phyloP scores from a whole-genome alignment of 2,329 filamentous ascomycete species.

The Teratosphaeria destructans region DNA sequence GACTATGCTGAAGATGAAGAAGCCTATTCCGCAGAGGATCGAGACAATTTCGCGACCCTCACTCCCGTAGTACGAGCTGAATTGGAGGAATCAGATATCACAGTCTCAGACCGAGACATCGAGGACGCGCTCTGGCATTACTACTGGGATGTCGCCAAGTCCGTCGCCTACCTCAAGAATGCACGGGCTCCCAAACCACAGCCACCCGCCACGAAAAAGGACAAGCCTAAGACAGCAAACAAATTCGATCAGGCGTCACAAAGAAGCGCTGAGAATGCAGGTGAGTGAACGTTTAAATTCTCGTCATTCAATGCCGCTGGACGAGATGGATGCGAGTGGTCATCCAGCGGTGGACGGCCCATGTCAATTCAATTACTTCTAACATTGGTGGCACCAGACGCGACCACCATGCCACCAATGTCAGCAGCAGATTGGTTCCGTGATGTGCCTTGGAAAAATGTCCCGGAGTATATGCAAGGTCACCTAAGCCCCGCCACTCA shows the following conservation, averaged over 20 bases:
- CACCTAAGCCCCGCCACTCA: slow-evolving; percentile 50
- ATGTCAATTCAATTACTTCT: not conserved
- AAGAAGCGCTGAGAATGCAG: slow-evolving; percentile 31
- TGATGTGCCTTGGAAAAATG: slow-evolving; percentile 75
- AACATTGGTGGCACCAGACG: slow-evolving; percentile 4
- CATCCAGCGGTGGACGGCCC: not conserved
- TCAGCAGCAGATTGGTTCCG: slow-evolving; percentile 57
- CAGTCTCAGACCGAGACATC: slow-evolving; percentile 60
- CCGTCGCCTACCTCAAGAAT: slow-evolving; percentile 64
- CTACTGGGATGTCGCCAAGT: slow-evolving; percentile 84
- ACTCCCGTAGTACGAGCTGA: slow-evolving; percentile 25
- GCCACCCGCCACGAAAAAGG: slow-evolving; percentile 23
- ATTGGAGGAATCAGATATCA: slow-evolving; percentile 25
- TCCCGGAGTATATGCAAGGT: slow-evolving; percentile 56
- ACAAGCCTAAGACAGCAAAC: slow-evolving; percentile 28
- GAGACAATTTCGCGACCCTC: slow-evolving; percentile 21
- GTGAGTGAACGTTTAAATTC: slow-evolving; percentile 30
- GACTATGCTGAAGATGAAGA: slow-evolving; percentile 31
- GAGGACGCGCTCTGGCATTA: slow-evolving; percentile 91
- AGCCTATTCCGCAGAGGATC: slow-evolving; percentile 30
- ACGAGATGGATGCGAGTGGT: not conserved
- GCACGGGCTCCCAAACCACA: slow-evolving; percentile 12
- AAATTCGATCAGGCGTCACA: slow-evolving; percentile 39
- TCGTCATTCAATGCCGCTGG: not conserved
- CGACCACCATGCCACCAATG: slow-evolving; percentile 13